Evolutionary conservation across 192 early-diverging fungal genomes (phyloP).

Genomic region (Dissophora ornata): DNA sequence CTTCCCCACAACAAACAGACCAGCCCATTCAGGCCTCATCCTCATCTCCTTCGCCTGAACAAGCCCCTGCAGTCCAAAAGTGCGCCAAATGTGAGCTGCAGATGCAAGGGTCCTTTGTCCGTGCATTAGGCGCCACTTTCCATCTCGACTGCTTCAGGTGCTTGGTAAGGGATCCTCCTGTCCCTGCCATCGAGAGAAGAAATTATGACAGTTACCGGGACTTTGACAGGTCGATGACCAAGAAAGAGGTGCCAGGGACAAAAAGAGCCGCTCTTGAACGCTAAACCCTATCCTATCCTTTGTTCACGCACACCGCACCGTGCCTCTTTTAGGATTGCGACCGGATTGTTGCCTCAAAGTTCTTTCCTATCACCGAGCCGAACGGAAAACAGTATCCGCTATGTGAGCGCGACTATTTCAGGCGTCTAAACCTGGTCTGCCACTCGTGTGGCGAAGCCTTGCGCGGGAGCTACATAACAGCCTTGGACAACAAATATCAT

Average conservation of each 20-base stretch:
- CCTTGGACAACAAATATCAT: constrained; percentile 93
- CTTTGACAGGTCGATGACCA: constrained; percentile 1
- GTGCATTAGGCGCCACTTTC: constrained; percentile 84
- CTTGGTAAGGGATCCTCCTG: constrained; percentile 65
- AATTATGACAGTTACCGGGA: background rate
- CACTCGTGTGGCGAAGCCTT: constrained; percentile 88
- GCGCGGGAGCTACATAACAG: constrained; percentile 91
- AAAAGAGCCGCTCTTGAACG: constrained; percentile 5
- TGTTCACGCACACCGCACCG: background rate
- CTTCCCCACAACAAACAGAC: constrained; percentile 29
- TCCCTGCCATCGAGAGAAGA: background rate
- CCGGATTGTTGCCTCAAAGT: constrained; percentile 82
- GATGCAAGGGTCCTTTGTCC: constrained; percentile 91
- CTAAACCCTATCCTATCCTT: background rate
- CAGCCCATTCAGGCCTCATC: constrained; percentile 30
- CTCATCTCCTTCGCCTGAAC: constrained; percentile 6
- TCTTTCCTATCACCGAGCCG: constrained; percentile 76
- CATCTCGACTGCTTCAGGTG: constrained; percentile 97
- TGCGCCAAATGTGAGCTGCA: constrained; percentile 76
- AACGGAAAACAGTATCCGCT: constrained; percentile 72
- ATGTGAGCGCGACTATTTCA: constrained; percentile 92
- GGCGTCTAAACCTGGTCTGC: constrained; percentile 81
- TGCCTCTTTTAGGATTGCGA: constrained; percentile 73
- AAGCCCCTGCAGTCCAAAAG: constrained; percentile 28
- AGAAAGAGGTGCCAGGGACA: constrained; percentile 8